Evolutionary conservation across 2,329 filamentous ascomycete species (phyloP).

Genomic region (Hypoxylon sp.): DNA sequence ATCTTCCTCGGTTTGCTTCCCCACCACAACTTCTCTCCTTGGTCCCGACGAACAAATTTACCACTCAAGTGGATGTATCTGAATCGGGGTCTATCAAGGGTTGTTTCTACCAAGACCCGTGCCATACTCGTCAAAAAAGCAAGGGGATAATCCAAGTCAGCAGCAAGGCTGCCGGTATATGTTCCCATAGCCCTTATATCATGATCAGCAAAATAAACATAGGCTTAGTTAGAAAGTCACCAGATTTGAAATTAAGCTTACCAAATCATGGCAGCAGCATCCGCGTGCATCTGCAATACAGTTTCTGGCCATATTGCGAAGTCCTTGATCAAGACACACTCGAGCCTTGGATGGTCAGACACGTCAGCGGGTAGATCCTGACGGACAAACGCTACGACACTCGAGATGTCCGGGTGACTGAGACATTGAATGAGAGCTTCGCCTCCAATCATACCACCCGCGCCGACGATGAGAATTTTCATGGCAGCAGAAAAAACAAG

Average conservation of each 20-base stretch:
- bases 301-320: slow-evolving; percentile 50
- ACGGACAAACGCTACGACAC: slow-evolving; percentile 54
- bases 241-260: slow-evolving; percentile 19
- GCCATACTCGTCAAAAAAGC: slow-evolving; percentile 46
- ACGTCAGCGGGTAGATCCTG: slow-evolving; percentile 46
- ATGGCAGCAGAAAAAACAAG: slow-evolving; percentile 40
- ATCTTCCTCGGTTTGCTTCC: slow-evolving; percentile 49
- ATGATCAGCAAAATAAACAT: not conserved
- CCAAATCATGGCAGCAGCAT: slow-evolving; percentile 53
- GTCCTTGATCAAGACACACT: slow-evolving; percentile 45
- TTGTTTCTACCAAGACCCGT: slow-evolving; percentile 34
- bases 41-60: slow-evolving; percentile 54
- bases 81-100: slow-evolving; percentile 42
- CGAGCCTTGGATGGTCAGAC: slow-evolving; percentile 45
- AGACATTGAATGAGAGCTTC: slow-evolving; percentile 55
- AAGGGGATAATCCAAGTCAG: slow-evolving; percentile 49
- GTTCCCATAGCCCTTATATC: slow-evolving; percentile 47
- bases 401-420: slow-evolving; percentile 50
- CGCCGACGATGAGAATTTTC: slow-evolving; percentile 57
- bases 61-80: slow-evolving; percentile 55
- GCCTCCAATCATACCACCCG: slow-evolving; percentile 55
- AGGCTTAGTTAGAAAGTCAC: not conserved
- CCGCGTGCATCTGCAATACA: slow-evolving; percentile 46
- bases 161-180: slow-evolving; percentile 41
- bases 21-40: slow-evolving; percentile 52